Evolutionary conservation across 2,329 filamentous ascomycete species (phyloP).

Genomic region (Botrytis byssoidea): DNA sequence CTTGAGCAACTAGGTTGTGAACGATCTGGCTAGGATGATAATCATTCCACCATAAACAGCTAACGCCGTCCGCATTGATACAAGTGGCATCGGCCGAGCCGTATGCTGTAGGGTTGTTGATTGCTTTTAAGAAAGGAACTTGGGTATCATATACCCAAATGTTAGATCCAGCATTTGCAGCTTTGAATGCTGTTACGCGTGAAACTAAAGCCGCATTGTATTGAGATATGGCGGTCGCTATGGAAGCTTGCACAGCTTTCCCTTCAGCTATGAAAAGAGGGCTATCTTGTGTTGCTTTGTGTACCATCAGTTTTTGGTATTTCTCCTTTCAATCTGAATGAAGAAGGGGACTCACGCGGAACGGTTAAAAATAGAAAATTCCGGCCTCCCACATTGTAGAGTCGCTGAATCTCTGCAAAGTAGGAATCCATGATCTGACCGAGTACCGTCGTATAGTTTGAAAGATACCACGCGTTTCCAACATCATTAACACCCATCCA

Average conservation of each 20-base stretch:
- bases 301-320: neutral
- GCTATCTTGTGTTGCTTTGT: slow-evolving; percentile 1
- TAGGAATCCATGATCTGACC: slow-evolving; percentile 1
- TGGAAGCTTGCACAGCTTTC: neutral
- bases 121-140: neutral
- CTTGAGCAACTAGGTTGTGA: neutral
- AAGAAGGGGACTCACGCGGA: slow-evolving; percentile 4
- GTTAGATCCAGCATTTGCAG: neutral
- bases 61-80: neutral
- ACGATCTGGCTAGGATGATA: slow-evolving; percentile 1
- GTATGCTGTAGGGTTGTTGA: neutral
- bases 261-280: neutral
- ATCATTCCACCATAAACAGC: slow-evolving; percentile 8
- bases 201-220: neutral
- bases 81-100: neutral
- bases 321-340: too few relatives aligned
- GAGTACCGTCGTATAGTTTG: neutral
- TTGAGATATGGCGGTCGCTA: neutral
- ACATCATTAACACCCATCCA: slow-evolving; percentile 14
- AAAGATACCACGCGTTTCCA: slow-evolving; percentile 2
- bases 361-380: slow-evolving; percentile 2
- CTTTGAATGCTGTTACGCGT: neutral
- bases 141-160: slow-evolving; percentile 7
- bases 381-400: neutral
- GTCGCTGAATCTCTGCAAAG: neutral